These are phyloP conservation scores for Salix exigua DNA, from an alignment of 345 rosid species.

Conservation along the genomic window DNA sequence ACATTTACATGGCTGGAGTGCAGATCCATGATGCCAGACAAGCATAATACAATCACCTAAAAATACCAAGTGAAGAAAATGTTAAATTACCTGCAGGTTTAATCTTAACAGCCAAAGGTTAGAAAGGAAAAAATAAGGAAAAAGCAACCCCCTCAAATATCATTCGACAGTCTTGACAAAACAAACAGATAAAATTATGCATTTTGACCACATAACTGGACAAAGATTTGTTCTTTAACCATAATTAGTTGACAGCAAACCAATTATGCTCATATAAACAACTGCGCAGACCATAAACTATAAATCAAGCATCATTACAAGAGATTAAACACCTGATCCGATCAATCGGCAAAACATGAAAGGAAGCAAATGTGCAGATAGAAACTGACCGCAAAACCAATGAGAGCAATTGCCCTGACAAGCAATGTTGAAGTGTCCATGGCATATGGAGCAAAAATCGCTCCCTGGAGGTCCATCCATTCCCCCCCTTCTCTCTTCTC, in stretches of 20 bases:
- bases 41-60: conserved; percentile 79
- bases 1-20: conserved; percentile 71
- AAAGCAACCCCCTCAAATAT: neutral
- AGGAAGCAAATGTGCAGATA: neutral
- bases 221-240: neutral
- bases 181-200: neutral
- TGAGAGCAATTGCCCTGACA: conserved; percentile 96
- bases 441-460: conserved; percentile 79
- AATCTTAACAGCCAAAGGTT: neutral
- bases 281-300: neutral
- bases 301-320: neutral
- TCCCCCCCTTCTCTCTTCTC: conserved; percentile 3
- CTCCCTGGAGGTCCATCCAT: conserved; percentile 71
- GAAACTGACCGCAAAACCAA: conserved; percentile 74
- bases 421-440: conserved; percentile 59
- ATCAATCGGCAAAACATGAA: neutral
- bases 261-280: neutral
- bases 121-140: neutral
- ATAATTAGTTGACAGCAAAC: neutral
- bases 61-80: neutral
- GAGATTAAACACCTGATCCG: neutral
- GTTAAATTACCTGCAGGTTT: neutral
- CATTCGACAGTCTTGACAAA: neutral
- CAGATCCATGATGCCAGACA: conserved; percentile 76
- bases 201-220: neutral